Percentiles rank a stretch among this genome's conserved stretches.
Evolutionary conservation across 2,329 filamentous ascomycete species (phyloP).

Genomic region (Claviceps spartinae): DNA sequence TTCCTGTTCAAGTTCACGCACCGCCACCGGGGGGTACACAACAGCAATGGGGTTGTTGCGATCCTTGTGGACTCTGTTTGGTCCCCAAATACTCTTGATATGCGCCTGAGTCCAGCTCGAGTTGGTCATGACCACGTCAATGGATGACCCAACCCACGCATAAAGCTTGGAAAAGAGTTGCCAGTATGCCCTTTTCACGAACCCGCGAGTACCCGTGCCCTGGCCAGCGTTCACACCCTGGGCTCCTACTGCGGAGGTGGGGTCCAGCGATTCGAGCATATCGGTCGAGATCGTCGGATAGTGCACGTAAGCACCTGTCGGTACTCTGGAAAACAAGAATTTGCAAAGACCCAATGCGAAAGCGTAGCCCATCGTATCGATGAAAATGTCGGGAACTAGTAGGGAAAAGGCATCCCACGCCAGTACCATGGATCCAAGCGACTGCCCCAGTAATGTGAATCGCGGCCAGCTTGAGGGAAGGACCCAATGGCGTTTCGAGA

Average conservation of each 20-base stretch:
- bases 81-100: conserved; percentile 68
- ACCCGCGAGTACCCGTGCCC: conserved; percentile 57
- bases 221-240: conserved; percentile 75
- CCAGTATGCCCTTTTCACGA: conserved; percentile 74
- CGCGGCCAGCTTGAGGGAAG: conserved; percentile 77
- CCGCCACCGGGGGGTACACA: conserved; percentile 85
- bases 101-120: conserved; percentile 86
- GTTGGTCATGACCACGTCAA: conserved; percentile 96
- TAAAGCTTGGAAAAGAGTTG: conserved; percentile 70
- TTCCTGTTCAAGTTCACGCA: conserved; percentile 64
- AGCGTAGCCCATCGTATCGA: conserved; percentile 97
- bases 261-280: conserved; percentile 77
- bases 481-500: conserved; percentile 76
- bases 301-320: conserved; percentile 89
- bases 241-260: conserved; percentile 39
- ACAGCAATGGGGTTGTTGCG: conserved; percentile 48
- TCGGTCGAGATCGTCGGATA: conserved; percentile 98
- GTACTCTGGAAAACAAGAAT: conserved; percentile 64
- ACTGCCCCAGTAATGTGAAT: conserved; percentile 91
- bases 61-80: conserved; percentile 31
- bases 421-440: conserved; percentile 72
- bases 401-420: conserved; percentile 90
- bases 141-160: conserved; percentile 63
- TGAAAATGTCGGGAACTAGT: conserved; percentile 80
- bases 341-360: conserved; percentile 77